Base-by-base conservation (phyloP, 257 asterid genomes). In the Solanum raphanifolium region DNA sequence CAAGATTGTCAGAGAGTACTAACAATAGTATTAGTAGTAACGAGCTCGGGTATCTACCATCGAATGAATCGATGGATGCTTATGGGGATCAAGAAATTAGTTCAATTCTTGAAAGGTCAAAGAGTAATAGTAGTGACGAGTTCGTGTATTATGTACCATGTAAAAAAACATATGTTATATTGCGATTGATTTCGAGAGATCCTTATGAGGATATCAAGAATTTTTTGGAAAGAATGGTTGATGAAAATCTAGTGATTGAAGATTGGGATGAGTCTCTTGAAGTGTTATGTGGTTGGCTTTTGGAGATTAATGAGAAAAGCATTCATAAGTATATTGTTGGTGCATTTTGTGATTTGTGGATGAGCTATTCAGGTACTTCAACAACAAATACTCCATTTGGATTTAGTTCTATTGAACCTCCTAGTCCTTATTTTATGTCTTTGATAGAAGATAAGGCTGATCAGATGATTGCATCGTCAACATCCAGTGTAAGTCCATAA, bases 211-310 rank as follows among this genome's bases (percentile, higher is more conserved):
- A 55, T 55, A 55, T 93, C 89, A 84, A 93, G 86, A 90, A 66
- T 0, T 93, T 95, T 29, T 93, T 94, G 95, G 93, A 78, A 90
- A 96, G 93, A 87, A 92, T 94, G 94, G 93, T 94, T 88, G 94
- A 84, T 60, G 91, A 92, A 27, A 90, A 91, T 48, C n/a, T 27
- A 48, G 92, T 88, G 27, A 38, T 23, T 39, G 89, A 90, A 32
- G 91, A 92, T 52, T 89, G 91, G 52, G 91, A 96, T 93, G 92
- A 89, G 3, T 79, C 66, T 18, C 78, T 94, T 69, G 95, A 94
- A 87, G 94, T 89, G 23, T 18, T 55, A 88, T 94, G 15, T 73
- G 58, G 88, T 66, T 92, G 92, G 34, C 94, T 91, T 86, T 91
- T 94, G 27, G 89, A 85, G 39, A 88, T 93, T 18, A 94, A 94